A percentile compares a stretch with the other conserved stretches of the same genome.
These are phyloP conservation scores for Anisodus acutangulus DNA, from an alignment of 257 asterid species.

Conservation along the genomic window DNA sequence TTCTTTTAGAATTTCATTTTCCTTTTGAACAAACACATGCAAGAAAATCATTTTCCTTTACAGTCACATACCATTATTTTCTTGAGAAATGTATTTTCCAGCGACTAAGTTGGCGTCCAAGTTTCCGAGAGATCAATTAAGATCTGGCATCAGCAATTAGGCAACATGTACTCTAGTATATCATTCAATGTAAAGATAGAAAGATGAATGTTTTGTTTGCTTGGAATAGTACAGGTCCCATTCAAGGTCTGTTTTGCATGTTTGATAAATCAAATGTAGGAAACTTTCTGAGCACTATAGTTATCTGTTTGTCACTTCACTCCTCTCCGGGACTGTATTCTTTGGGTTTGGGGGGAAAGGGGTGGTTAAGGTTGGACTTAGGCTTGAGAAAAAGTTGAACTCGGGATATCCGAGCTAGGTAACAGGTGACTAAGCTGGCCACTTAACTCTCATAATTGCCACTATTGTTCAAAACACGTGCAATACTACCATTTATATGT, in stretches of 20 bases:
- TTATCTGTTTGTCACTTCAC: not conserved
- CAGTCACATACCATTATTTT: not conserved
- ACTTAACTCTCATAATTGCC: not conserved
- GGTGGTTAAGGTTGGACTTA: not conserved
- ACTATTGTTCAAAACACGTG: not conserved
- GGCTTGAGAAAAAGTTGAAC: not conserved
- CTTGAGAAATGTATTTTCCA: not conserved
- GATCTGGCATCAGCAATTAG: slow-evolving; percentile 10
- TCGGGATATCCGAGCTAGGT: not conserved
- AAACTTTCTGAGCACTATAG: not conserved
- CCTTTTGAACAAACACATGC: not conserved
- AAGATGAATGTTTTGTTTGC: not conserved
- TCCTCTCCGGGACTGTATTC: not conserved
- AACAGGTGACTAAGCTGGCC: not conserved
- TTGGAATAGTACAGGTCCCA: not conserved
- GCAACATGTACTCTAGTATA: not conserved
- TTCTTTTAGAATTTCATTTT: slow-evolving; percentile 3
- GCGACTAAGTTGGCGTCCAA: not conserved
- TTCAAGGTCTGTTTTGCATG: not conserved
- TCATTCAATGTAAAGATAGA: not conserved
- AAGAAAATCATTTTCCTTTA: slow-evolving; percentile 20
- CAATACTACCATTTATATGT: not conserved
- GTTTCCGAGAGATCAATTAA: not conserved
- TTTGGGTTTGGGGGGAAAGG: not conserved
- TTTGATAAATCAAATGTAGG: not conserved